Evolutionary conservation across 1,284 basidiomycete species (phyloP).

Genomic region (Rhodotorula sp.): DNA sequence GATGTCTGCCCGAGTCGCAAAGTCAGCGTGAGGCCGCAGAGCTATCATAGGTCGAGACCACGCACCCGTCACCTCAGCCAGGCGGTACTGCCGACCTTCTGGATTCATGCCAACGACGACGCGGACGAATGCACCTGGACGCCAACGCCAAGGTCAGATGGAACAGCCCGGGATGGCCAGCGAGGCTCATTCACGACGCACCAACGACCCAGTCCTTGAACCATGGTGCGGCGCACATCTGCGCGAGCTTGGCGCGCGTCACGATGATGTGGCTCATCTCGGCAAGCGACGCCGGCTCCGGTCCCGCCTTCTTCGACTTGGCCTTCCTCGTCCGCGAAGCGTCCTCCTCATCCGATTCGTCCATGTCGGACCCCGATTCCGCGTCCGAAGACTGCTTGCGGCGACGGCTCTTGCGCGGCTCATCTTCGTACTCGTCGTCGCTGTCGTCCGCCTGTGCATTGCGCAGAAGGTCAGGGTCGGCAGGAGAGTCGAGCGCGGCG

Average conservation of each 20-base stretch:
- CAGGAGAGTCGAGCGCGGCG: neutral
- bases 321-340: neutral
- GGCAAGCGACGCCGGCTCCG: neutral
- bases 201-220: constrained; percentile 76
- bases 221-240: constrained; percentile 68
- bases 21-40: neutral
- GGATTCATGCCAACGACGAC: constrained; percentile 61
- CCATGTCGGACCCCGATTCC: constrained; percentile 17
- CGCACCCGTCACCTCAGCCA: constrained; percentile 75
- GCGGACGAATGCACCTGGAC: constrained; percentile 73
- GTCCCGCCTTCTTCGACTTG: constrained; percentile 5
- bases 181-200: constrained; percentile 47
- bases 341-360: constrained; percentile 25
- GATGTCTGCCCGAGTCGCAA: constrained; percentile 54
- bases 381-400: constrained; percentile 4
- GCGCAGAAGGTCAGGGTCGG: neutral
- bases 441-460: constrained; percentile 11
- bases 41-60: constrained; percentile 29
- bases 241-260: constrained; percentile 64
- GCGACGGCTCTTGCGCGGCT: neutral
- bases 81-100: constrained; percentile 67
- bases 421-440: constrained; percentile 33
- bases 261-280: constrained; percentile 47
- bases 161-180: no score
- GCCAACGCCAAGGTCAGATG: neutral